phyloP scores from a whole-genome alignment of 768 basidiomycete genomes.

The Leccinum uliginosum region DNA sequence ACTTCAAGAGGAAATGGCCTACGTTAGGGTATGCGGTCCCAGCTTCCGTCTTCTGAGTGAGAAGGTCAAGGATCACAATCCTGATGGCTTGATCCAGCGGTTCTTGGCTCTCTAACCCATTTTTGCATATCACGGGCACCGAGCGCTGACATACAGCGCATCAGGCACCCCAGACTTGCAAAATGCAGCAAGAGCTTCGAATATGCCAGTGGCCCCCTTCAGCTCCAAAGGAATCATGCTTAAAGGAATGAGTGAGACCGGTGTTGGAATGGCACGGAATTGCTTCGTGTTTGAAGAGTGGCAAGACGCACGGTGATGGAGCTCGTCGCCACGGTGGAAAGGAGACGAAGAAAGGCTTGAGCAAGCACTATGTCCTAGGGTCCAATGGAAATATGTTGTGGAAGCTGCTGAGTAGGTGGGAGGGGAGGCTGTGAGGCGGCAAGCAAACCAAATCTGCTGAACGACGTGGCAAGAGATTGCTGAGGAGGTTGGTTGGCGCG shows the following conservation, averaged over 20 bases:
- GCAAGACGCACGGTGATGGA: constrained; percentile 78
- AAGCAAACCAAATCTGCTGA: constrained; percentile 29
- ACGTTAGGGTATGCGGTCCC: constrained; percentile 71
- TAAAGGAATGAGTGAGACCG: constrained; percentile 73
- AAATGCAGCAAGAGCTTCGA: constrained; percentile 78
- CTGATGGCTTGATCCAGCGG: constrained; percentile 65
- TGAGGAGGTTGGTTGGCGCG: constrained; percentile 42
- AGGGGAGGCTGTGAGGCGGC: constrained; percentile 25
- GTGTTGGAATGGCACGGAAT: constrained; percentile 76
- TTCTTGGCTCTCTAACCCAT: constrained; percentile 50
- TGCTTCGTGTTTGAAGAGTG: constrained; percentile 59
- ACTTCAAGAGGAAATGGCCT: constrained; percentile 83
- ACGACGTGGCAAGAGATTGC: constrained; percentile 34
- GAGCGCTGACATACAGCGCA: constrained; percentile 46
- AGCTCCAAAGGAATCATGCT: constrained; percentile 84
- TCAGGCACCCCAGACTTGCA: constrained; percentile 72
- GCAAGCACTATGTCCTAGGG: constrained; percentile 76
- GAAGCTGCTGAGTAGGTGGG: constrained; percentile 35
- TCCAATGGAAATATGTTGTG: constrained; percentile 42
- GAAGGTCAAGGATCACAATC: constrained; percentile 72
- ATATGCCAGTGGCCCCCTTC: constrained; percentile 80
- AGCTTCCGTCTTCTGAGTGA: constrained; percentile 70
- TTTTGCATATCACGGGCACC: constrained; percentile 56
- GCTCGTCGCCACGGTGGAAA: constrained; percentile 70
- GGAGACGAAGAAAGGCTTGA: constrained; percentile 74